Evolutionary conservation across 208 protist species (phyloP).

Genomic region (Wallacemonas sp.): DNA sequence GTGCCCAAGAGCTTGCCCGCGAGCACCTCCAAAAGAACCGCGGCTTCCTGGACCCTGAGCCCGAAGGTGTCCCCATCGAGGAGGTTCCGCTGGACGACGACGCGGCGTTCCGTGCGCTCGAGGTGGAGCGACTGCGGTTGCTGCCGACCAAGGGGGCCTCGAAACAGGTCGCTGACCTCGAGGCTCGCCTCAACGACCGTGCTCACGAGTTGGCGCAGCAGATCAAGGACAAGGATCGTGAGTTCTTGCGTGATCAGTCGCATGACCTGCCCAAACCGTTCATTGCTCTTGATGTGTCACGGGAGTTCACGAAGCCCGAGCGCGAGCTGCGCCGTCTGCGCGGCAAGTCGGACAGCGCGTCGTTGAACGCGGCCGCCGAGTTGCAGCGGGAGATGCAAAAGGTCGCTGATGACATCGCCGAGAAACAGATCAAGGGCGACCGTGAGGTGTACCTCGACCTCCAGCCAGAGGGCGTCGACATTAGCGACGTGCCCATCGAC

Average conservation of each 20-base stretch:
- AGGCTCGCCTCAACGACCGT: slow-evolving; percentile 60
- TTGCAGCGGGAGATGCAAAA: slow-evolving; percentile 38
- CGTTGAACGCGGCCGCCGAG: slow-evolving; percentile 7
- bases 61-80: slow-evolving; percentile 59
- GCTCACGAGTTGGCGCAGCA: slow-evolving; percentile 56
- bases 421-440: slow-evolving; percentile 47
- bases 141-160: slow-evolving; percentile 29
- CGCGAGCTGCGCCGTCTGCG: slow-evolving; percentile 38
- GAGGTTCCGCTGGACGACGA: slow-evolving; percentile 66
- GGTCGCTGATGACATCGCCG: slow-evolving; percentile 42
- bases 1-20: slow-evolving; percentile 56
- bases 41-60: slow-evolving; percentile 68
- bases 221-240: slow-evolving; percentile 44
- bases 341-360: slow-evolving; percentile 21
- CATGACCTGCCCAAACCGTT: slow-evolving; percentile 50
- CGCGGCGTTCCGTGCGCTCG: slow-evolving; percentile 39
- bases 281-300: slow-evolving; percentile 47
- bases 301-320: slow-evolving; percentile 47
- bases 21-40: slow-evolving; percentile 51
- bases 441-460: slow-evolving; percentile 58
- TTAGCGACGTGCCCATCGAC: slow-evolving; percentile 62
- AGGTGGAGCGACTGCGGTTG: slow-evolving; percentile 39
- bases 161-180: slow-evolving; percentile 36
- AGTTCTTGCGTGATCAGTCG: slow-evolving; percentile 50
- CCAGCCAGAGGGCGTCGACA: slow-evolving; percentile 52